phyloP scores from a whole-genome alignment of 2,329 filamentous ascomycete species.

The Cladosporium sp. region DNA sequence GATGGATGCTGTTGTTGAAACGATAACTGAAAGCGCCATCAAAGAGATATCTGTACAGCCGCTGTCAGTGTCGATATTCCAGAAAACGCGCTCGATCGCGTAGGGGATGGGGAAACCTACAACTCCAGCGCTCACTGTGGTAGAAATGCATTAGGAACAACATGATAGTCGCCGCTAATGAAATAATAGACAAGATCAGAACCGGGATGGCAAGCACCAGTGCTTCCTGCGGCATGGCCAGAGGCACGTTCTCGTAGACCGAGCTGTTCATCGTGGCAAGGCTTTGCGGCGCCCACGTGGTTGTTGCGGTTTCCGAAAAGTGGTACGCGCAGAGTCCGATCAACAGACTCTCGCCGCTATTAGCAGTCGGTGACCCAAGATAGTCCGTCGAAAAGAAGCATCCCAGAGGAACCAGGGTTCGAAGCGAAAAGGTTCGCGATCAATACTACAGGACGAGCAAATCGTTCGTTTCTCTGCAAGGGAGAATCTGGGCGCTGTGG shows the following conservation, averaged over 20 bases:
- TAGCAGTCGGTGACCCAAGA: neutral
- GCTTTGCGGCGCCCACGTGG: neutral
- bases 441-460: neutral
- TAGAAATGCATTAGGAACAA: constrained; percentile 19
- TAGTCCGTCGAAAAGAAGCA: neutral
- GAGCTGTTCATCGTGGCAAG: neutral
- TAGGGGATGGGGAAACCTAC: neutral
- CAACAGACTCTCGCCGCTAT: neutral
- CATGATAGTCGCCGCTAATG: constrained; percentile 19
- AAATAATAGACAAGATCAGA: constrained; percentile 22
- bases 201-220: constrained; percentile 16
- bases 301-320: neutral
- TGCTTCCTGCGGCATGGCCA: neutral
- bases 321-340: neutral
- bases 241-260: neutral
- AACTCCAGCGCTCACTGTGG: constrained; percentile 20
- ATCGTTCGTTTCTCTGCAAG: neutral
- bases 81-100: neutral
- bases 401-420: neutral
- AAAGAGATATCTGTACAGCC: constrained; percentile 22
- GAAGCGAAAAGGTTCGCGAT: neutral
- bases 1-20: constrained; percentile 19
- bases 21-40: constrained; percentile 21
- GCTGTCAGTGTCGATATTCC: neutral
- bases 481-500: neutral